These are phyloP conservation scores for Jacaranda mimosifolia DNA, from an alignment of 257 asterid species.

Conservation along the genomic window DNA sequence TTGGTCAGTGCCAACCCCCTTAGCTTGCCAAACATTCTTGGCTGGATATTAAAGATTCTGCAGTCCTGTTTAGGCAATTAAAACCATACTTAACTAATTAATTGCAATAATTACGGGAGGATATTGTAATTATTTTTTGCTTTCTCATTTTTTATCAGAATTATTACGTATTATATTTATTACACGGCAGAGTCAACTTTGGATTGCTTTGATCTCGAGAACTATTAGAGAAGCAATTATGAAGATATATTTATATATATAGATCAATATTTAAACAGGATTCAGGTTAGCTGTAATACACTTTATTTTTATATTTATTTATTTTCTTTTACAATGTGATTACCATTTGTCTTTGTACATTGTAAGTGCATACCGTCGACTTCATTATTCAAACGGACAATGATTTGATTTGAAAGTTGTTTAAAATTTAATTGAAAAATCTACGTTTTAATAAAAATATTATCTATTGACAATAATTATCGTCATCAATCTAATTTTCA, in stretches of 20 bases:
- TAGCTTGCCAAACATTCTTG: slow-evolving; percentile 2
- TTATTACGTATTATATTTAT: background rate
- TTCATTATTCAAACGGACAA: too few species aligned
- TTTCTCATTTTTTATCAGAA: slow-evolving; percentile 4
- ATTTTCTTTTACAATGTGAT: background rate
- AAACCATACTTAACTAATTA: background rate
- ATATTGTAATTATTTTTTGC: background rate
- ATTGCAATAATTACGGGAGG: background rate
- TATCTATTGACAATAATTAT: too few species aligned
- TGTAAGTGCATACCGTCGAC: too few species aligned
- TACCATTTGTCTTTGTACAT: background rate
- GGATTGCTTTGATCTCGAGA: slow-evolving; percentile 13
- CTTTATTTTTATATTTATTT: background rate
- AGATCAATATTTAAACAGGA: slow-evolving; percentile 16
- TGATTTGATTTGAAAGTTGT: too few species aligned
- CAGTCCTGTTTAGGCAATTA: slow-evolving; percentile 6
- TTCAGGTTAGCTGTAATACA: slow-evolving; percentile 24
- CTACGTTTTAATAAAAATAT: too few species aligned
- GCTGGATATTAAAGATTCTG: background rate
- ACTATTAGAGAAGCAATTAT: slow-evolving; percentile 6
- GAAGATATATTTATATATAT: background rate
- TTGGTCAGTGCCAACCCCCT: too few species aligned
- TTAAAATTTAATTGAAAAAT: too few species aligned
- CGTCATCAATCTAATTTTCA: too few species aligned
- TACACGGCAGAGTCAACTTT: slow-evolving; percentile 31